Conservation (phyloP, 2,329 filamentous ascomycete genomes). For the Nigrograna mackinnonii region DNA sequence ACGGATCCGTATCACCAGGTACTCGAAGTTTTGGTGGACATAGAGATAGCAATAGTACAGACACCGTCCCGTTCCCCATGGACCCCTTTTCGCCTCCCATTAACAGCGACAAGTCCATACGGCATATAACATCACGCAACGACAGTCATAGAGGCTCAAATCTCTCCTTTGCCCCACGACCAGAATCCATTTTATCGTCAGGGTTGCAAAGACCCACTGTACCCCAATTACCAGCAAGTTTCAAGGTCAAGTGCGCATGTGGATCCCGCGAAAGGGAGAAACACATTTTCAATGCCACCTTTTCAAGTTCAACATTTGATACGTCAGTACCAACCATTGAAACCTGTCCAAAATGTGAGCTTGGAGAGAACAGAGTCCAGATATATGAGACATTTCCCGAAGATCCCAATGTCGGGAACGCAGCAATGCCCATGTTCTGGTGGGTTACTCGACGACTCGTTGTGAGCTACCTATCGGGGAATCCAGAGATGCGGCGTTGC, state of each 20-base stretch:
- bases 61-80: constrained; percentile 2
- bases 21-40: background rate
- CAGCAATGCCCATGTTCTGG: constrained; percentile 12
- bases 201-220: constrained; percentile 6
- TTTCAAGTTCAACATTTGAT: constrained; percentile 1
- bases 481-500: constrained; percentile 10
- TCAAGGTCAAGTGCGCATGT: constrained; percentile 14
- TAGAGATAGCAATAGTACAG: constrained; percentile 6
- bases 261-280: constrained; percentile 9
- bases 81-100: constrained; percentile 1
- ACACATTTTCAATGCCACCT: constrained; percentile 18
- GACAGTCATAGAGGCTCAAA: constrained; percentile 11
- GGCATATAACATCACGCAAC: constrained; percentile 5
- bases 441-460: constrained; percentile 17
- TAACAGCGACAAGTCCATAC: background rate
- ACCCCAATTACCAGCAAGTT: constrained; percentile 9
- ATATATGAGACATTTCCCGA: constrained; percentile 13
- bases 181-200: constrained; percentile 5
- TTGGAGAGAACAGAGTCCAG: constrained; percentile 13
- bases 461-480: constrained; percentile 9
- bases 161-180: constrained; percentile 3
- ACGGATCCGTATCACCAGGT: constrained; percentile 13
- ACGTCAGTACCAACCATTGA: constrained; percentile 4
- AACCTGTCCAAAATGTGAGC: constrained; percentile 12
- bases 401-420: constrained; percentile 1